Evolutionary conservation across 2,329 filamentous ascomycete species (phyloP).

Genomic region (Teratosphaeria pseudoeucalypti): DNA sequence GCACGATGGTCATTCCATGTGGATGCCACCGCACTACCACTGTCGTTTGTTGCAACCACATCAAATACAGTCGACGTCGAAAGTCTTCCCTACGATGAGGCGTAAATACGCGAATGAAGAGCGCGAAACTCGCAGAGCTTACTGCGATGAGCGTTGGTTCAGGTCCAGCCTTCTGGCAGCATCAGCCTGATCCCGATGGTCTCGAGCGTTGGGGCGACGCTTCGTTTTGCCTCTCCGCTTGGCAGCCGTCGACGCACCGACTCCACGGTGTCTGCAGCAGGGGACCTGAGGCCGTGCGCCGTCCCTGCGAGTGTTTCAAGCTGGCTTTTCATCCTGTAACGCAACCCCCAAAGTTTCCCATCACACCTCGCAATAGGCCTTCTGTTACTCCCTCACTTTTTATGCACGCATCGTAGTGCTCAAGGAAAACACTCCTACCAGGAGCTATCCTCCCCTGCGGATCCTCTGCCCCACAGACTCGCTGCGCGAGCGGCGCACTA

Average conservation of each 20-base stretch:
- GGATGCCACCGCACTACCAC: neutral
- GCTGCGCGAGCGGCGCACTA: neutral
- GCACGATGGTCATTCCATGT: neutral
- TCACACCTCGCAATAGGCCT: neutral
- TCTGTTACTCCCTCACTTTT: neutral
- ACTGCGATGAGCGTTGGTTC: neutral
- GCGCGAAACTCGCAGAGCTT: neutral
- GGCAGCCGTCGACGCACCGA: neutral
- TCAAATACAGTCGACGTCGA: neutral
- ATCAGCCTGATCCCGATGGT: no score
- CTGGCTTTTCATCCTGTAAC: neutral
- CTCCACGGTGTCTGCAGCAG: neutral
- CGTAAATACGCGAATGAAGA: neutral
- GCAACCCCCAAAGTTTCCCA: neutral
- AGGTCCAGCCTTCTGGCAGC: neutral
- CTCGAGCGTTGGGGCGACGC: neutral
- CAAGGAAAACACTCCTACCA: neutral
- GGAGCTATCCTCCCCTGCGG: neutral
- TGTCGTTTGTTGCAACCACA: neutral
- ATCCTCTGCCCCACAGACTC: neutral
- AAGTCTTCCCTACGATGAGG: neutral
- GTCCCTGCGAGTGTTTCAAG: neutral
- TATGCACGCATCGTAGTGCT: neutral
- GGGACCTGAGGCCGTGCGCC: neutral
- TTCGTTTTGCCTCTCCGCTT: neutral